Conservation (phyloP, 2,329 filamentous ascomycete genomes). For the Verticillium zaregamsianum region DNA sequence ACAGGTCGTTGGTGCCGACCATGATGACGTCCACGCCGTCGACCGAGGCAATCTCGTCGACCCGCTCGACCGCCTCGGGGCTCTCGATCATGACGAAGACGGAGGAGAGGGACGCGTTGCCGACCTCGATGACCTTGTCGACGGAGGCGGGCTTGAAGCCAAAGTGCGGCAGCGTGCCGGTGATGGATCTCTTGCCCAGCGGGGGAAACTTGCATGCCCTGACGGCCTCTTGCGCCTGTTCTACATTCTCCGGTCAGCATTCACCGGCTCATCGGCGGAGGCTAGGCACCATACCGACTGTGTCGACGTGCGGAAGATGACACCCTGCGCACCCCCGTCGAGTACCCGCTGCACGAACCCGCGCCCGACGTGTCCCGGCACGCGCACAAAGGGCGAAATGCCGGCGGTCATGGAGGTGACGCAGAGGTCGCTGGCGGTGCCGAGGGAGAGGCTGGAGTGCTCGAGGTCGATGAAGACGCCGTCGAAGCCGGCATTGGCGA, state of each 20-base stretch:
- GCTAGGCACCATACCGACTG: conserved; percentile 4
- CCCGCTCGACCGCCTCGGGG: conserved; percentile 1
- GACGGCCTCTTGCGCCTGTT: conserved; percentile 17
- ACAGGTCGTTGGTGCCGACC: conserved; percentile 7
- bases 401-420: conserved; percentile 18
- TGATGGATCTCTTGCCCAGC: conserved; percentile 18
- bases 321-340: conserved; percentile 24
- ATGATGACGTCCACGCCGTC: conserved; percentile 5
- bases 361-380: conserved; percentile 23
- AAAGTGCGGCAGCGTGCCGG: conserved; percentile 17
- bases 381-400: conserved; percentile 25
- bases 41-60: conserved; percentile 5
- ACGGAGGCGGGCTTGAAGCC: conserved; percentile 7
- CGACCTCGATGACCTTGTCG: conserved; percentile 3
- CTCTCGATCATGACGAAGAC: conserved; percentile 8
- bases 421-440: conserved; percentile 20
- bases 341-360: conserved; percentile 25
- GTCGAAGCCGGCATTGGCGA: conserved; percentile 20
- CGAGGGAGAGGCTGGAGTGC: conserved; percentile 23
- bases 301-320: conserved; percentile 21
- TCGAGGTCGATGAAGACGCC: conserved; percentile 31
- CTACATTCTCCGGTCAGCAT: conserved; percentile 2
- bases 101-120: conserved; percentile 1
- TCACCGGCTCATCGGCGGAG: not conserved
- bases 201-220: conserved; percentile 18